These are phyloP conservation scores for Ehretia macrophylla DNA, from an alignment of 257 asterid genomes.

Conservation along the genomic window DNA sequence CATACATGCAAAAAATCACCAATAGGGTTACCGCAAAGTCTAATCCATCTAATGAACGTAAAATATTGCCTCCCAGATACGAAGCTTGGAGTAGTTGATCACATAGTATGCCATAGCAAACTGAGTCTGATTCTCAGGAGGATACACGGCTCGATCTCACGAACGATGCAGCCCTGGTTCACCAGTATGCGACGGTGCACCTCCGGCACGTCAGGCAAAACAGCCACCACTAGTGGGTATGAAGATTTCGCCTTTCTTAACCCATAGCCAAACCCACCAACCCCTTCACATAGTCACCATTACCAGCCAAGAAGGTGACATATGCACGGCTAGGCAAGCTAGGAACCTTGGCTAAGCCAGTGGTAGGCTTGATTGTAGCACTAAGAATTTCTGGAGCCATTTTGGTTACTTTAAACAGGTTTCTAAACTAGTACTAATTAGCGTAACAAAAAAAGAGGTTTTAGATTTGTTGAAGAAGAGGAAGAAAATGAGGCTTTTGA, in stretches of 20 bases:
- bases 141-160: constrained; percentile 25
- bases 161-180: constrained; percentile 24
- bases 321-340: constrained; percentile 17
- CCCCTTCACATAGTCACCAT: constrained; percentile 31
- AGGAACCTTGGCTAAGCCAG: background rate
- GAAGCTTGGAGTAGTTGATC: constrained; percentile 27
- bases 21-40: too few species aligned
- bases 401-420: too few species aligned
- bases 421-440: too few species aligned
- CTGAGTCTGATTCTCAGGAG: constrained; percentile 7
- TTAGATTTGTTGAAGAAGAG: too few species aligned
- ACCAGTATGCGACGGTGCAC: constrained; percentile 20
- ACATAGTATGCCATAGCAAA: constrained; percentile 27
- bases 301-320: constrained; percentile 32
- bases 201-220: constrained; percentile 29
- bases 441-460: too few species aligned
- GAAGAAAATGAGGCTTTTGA: too few species aligned
- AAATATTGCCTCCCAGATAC: constrained; percentile 23
- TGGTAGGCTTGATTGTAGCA: too few species aligned
- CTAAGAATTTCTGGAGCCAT: background rate
- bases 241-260: constrained; percentile 20
- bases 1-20: too few species aligned
- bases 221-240: constrained; percentile 30
- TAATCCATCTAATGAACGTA: too few species aligned
- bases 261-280: constrained; percentile 30